Conservation (phyloP, 768 basidiomycete species). For the Xerocomellus dryophilus region DNA sequence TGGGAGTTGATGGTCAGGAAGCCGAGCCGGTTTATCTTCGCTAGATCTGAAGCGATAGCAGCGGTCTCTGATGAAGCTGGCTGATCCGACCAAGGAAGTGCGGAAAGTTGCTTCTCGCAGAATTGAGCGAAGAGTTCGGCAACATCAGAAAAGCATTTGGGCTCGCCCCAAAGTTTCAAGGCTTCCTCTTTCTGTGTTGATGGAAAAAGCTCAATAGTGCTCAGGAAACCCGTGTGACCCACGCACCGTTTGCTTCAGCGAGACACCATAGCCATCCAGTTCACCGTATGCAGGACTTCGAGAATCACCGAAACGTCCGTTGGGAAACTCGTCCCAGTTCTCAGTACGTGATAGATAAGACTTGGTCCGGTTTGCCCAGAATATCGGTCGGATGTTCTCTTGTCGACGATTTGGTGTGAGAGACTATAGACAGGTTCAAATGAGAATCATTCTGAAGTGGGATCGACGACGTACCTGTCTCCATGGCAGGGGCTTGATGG, state of each 20-base stretch:
- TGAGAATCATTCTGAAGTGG: background rate
- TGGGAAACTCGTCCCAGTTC: conserved; percentile 99
- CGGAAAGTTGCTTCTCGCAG: conserved; percentile 67
- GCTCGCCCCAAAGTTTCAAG: conserved; percentile 83
- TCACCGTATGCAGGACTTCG: conserved; percentile 98
- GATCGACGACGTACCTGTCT: conserved; percentile 61
- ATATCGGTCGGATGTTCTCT: conserved; percentile 95
- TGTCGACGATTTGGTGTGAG: conserved; percentile 89
- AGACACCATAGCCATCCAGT: conserved; percentile 93
- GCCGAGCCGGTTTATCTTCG: conserved; percentile 84
- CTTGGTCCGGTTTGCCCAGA: conserved; percentile 96
- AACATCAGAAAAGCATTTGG: conserved; percentile 63
- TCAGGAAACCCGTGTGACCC: background rate
- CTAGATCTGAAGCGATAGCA: conserved; percentile 73
- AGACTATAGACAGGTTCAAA: conserved; percentile 45
- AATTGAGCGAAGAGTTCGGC: conserved; percentile 76
- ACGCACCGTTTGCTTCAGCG: conserved; percentile 82
- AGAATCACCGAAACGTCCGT: conserved; percentile 97
- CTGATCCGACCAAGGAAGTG: conserved; percentile 95
- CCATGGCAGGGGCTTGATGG: conserved; percentile 95
- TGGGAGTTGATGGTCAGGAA: conserved; percentile 98
- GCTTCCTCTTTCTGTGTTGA: conserved; percentile 80
- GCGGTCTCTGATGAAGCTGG: conserved; percentile 81
- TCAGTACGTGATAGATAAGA: conserved; percentile 95
- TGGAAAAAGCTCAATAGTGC: conserved; percentile 6